Evolutionary conservation across 352 stramenopile genomes (phyloP), one percentile per base, ranked within the genome.

Genomic region (Pythium aquatile): DNA sequence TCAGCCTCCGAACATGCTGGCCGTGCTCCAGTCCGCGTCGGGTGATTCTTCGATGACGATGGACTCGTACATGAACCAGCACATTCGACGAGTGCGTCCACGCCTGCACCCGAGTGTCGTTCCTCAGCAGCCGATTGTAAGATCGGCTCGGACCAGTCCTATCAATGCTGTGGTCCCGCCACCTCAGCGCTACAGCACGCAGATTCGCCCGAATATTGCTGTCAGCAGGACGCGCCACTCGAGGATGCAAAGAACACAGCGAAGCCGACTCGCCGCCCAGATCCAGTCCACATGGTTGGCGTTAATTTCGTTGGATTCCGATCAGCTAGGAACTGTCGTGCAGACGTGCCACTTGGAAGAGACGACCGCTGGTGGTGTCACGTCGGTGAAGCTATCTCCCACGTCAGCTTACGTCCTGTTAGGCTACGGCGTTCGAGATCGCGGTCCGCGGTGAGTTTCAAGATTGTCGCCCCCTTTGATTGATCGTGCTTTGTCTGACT

Each of bases 301-400:
- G 20, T 69, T 95, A 17, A 89, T 96, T 58, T 96, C 87, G 24
- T 61, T 96, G 7, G 85, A 91, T 33, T 78, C 84, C 28, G 78
- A 94, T 55, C 77, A 91, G 52, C 74, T 95, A 20, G 86, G 88
- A 11, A 74, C 70, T 20, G 80, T 96, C 14, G 75, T 96, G 39
- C 86, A 96, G 66, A 94, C 88, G 26, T 90, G 83, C 46, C 78
- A 93, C 55, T 73, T 96, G 44, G 76, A 86, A 5, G 82, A 93
- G 65, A 93, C 83, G 7, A 77, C 83, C 9, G 88, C 88, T 14
- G 84, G 87, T 26, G 88, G 88, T 9, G 87, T 97, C 33, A 97
- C 90, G 1, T 97, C 88, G 0, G 87, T 96, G 53, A 97, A 97
- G 74, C 83, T 96, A 32, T 96, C 87, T 13, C 87, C 90, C 9